A percentile compares a stretch with the other conserved stretches of the same genome.
phyloP scores from a whole-genome alignment of 164 flowering plant species.

The Houttuynia cordata region DNA sequence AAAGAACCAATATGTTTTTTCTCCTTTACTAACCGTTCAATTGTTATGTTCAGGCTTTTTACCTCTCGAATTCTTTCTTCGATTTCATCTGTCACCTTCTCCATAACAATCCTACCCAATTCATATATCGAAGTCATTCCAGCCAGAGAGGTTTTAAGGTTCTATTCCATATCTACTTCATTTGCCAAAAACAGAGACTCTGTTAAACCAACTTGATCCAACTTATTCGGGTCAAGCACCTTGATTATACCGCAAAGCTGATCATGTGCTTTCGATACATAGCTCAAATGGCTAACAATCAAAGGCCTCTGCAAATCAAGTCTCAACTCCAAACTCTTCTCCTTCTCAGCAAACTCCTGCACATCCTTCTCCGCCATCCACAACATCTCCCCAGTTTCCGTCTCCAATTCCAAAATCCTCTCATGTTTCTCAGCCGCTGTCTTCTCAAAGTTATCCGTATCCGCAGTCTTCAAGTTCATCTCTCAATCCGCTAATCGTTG shows the following conservation, averaged over 20 bases:
- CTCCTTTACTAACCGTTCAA: conserved; percentile 54
- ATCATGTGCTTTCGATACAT: conserved; percentile 53
- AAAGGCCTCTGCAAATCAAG: conserved; percentile 55
- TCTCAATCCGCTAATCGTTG: conserved; percentile 52
- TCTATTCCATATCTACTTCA: conserved; percentile 74
- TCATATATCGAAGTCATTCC: conserved; percentile 65
- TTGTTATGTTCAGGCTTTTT: conserved; percentile 53
- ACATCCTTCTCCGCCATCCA: conserved; percentile 28
- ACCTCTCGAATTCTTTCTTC: conserved; percentile 43
- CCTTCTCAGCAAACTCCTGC: conserved; percentile 36
- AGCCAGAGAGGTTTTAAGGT: conserved; percentile 61
- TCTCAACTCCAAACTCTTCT: conserved; percentile 39
- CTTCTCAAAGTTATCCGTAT: conserved; percentile 39
- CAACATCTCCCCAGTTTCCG: conserved; percentile 35
- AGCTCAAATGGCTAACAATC: conserved; percentile 59
- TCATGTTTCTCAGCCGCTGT: conserved; percentile 36
- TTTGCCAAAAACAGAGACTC: conserved; percentile 76
- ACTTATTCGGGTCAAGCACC: conserved; percentile 43
- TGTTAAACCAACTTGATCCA: conserved; percentile 44
- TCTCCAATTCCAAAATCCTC: no score
- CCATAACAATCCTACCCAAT: conserved; percentile 29
- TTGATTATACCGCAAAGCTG: conserved; percentile 40
- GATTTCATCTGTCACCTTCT: no score
- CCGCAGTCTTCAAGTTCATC: conserved; percentile 49
- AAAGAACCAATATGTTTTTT: conserved; percentile 81